Percentiles rank a stretch among this genome's conserved stretches.
Conservation (phyloP, 352 stramenopile genomes). For the Lagenidium giganteum region DNA sequence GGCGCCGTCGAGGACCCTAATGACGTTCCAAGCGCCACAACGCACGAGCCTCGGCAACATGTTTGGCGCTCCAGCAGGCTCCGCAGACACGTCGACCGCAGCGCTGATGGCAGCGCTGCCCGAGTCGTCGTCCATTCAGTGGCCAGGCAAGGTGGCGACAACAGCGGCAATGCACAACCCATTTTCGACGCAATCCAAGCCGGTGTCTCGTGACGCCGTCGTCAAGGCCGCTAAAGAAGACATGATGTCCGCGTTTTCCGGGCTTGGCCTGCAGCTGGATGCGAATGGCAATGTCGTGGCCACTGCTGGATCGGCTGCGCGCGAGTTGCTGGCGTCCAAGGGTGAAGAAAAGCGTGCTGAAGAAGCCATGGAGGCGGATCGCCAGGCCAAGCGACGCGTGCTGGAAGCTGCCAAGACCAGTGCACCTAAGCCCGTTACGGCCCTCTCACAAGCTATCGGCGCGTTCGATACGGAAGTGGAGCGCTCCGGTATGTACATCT, state of each 20-base stretch:
- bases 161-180: neutral
- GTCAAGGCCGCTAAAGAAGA: conserved; percentile 13
- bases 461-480: conserved; percentile 54
- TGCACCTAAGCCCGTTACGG: conserved; percentile 26
- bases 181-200: neutral
- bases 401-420: conserved; percentile 28
- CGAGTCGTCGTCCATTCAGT: no score
- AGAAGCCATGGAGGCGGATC: conserved; percentile 18
- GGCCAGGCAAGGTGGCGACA: no score
- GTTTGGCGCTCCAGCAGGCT: neutral
- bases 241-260: conserved; percentile 59
- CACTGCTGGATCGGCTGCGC: conserved; percentile 18
- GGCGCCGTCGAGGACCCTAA: no score
- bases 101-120: conserved; percentile 15
- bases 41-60: conserved; percentile 13
- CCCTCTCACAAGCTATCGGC: conserved; percentile 55
- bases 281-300: conserved; percentile 16
- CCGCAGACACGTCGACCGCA: neutral
- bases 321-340: conserved; percentile 51
- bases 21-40: no score
- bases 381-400: conserved; percentile 11
- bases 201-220: neutral
- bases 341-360: conserved; percentile 32
- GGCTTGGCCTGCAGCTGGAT: conserved; percentile 43
- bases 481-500: conserved; percentile 22